These are phyloP conservation scores for Amaranthus tricolor DNA, from an alignment of 179 eudicot species.

Conservation along the genomic window DNA sequence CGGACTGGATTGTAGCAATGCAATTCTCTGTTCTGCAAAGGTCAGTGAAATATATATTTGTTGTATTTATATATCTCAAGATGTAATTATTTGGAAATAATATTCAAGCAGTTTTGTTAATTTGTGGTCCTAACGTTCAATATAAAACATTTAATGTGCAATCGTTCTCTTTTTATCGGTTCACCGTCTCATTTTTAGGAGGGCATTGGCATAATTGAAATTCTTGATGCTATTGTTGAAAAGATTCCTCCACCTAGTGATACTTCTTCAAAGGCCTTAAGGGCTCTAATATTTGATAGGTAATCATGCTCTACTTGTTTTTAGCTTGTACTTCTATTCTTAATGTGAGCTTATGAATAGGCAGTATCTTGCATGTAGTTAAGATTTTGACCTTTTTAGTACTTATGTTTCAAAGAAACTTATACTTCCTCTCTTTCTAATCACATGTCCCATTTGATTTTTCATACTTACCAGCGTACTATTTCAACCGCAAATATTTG, in stretches of 20 bases:
- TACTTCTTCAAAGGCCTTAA: constrained; percentile 65
- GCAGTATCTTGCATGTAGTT: background rate
- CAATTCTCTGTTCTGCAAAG: constrained; percentile 95
- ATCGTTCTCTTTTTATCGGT: background rate
- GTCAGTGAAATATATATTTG: constrained; percentile 39
- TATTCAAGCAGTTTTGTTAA: too few relatives aligned
- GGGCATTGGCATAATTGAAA: constrained; percentile 88
- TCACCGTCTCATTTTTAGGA: constrained; percentile 49
- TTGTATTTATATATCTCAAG: background rate
- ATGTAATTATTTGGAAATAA: background rate
- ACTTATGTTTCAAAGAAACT: background rate
- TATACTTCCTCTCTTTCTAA: too few relatives aligned
- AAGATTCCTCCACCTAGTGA: constrained; percentile 81
- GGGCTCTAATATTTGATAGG: constrained; percentile 99
- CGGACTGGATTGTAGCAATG: constrained; percentile 93
- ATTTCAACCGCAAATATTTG: too few relatives aligned
- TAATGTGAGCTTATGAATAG: background rate
- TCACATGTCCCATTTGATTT: too few relatives aligned
- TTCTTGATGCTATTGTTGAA: constrained; percentile 78
- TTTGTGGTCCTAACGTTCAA: background rate
- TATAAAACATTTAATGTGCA: too few relatives aligned
- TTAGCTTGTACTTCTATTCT: constrained; percentile 13
- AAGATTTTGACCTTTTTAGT: background rate
- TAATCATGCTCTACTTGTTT: constrained; percentile 31
- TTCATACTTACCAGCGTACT: too few relatives aligned